Base-by-base conservation (phyloP, 202 grass and related monocot genomes). In the Panicum hallii region DNA sequence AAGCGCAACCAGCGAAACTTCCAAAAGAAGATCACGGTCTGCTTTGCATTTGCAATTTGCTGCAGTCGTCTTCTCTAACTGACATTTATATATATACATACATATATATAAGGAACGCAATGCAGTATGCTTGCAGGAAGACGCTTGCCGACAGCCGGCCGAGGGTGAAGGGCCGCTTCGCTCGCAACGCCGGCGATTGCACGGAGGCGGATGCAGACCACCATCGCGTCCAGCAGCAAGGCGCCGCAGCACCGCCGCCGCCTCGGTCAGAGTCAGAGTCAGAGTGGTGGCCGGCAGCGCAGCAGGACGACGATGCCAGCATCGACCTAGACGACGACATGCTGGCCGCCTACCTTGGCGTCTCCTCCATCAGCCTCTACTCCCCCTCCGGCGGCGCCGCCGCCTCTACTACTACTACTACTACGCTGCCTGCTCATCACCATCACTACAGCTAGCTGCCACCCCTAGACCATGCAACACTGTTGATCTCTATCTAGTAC, bases 1-100 rank as follows among this genome's bases (percentile, higher is more conserved):
- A 98, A 98, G 89, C 89, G 95, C 83, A 98, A 95, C 70, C 89
- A 91, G 0, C 90, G 95, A 71, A 97, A 97, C 72, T 97, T 97
- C 89, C 87, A 92, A 22, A 97, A 94, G 79, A 94, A 97, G 78
- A 98, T 95, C 80, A 98, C 93, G 44, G 95, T 97, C 5, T 61
- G 58, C n/a, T 47, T 10, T 57, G 36, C 38, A 11, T 14, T 13
- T 38, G 36, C 34, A 34, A 34, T 34, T 34, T 34, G 3, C 26
- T 26, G 26, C 36, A 38, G 36, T 38, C 36, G 36, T 38, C 36
- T 4, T 38, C 36, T 38, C 36, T 38, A 3, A 38, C 36, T 3
- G 36, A 38, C 36, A 38, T 17, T 6, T 19, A 53, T 19, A 53
- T 53, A 53, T 17, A 38, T 53, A 16, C 2, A 16, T 52, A 38